Conservation (phyloP, 106 monocot species). For the Iris macrosiphon region DNA sequence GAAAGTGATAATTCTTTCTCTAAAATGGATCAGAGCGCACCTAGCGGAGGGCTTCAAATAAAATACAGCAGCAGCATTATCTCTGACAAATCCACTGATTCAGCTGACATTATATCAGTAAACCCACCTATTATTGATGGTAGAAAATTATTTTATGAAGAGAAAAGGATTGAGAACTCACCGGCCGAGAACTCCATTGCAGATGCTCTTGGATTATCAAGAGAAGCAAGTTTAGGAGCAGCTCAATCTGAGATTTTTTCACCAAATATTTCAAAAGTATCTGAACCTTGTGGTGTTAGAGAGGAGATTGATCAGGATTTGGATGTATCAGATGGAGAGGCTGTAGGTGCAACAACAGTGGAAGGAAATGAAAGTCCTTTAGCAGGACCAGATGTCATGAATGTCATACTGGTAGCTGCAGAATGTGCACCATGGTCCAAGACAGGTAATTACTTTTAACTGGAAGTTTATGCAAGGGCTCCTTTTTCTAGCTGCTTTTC, state of each 20-base stretch:
- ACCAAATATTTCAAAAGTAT: neutral
- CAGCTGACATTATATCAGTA: conserved; percentile 12
- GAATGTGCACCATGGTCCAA: conserved; percentile 97
- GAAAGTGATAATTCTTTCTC: conserved; percentile 10
- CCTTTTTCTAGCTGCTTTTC: too few species aligned
- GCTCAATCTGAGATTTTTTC: conserved; percentile 7
- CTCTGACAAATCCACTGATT: conserved; percentile 5
- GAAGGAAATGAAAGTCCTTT: conserved; percentile 43
- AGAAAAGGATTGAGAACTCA: neutral
- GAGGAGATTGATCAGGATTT: conserved; percentile 14
- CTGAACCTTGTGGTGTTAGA: conserved; percentile 8
- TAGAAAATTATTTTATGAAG: conserved; percentile 2
- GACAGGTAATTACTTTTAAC: conserved; percentile 45
- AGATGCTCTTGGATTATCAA: conserved; percentile 20
- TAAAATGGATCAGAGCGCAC: neutral
- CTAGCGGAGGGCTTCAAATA: conserved; percentile 6
- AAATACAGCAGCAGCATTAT: neutral
- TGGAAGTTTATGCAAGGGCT: too few species aligned
- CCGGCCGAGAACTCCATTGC: conserved; percentile 8
- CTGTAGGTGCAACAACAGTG: conserved; percentile 8
- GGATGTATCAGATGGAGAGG: conserved; percentile 10
- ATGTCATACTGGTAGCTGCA: conserved; percentile 74
- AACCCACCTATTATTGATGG: neutral
- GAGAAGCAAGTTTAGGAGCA: too few species aligned
- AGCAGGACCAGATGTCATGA: conserved; percentile 83